Percentiles rank a stretch among this genome's conserved stretches.
Evolutionary conservation across 371 early-diverging fungal species (phyloP).

Genomic region (Entomophthora muscae): DNA sequence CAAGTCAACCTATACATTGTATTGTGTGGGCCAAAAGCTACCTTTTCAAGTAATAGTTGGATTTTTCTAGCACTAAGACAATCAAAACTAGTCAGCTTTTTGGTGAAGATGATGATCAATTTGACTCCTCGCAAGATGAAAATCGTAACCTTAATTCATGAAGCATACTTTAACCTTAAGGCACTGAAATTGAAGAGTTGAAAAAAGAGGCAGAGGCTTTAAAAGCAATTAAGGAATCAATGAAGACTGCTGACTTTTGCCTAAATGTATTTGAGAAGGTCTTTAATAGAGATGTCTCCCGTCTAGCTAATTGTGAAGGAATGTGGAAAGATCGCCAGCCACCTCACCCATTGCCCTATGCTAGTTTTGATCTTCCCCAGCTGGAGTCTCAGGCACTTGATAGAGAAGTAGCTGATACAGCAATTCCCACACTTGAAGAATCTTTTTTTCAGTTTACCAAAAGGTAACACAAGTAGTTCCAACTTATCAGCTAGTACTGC

Average conservation of each 20-base stretch:
- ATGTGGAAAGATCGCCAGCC: conserved; percentile 68
- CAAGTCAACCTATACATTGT: conserved; percentile 93
- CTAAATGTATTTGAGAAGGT: conserved; percentile 69
- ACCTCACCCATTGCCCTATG: conserved; percentile 22
- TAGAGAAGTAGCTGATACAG: neutral
- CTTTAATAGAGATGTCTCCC: conserved; percentile 39
- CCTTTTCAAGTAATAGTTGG: conserved; percentile 36
- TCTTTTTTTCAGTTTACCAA: conserved; percentile 29
- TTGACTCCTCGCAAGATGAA: conserved; percentile 31
- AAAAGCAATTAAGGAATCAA: conserved; percentile 34
- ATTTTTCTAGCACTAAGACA: conserved; percentile 7
- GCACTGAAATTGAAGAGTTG: conserved; percentile 51
- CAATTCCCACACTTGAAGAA: conserved; percentile 20
- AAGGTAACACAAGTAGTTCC: conserved; percentile 18
- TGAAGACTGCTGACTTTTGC: conserved; percentile 42
- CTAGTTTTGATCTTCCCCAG: neutral
- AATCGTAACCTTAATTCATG: conserved; percentile 18
- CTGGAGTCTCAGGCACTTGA: neutral
- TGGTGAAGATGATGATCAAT: conserved; percentile 52
- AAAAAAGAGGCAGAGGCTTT: conserved; percentile 50
- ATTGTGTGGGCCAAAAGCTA: conserved; percentile 98
- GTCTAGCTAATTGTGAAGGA: conserved; percentile 63
- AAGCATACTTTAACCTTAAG: conserved; percentile 10
- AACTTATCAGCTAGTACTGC: neutral
- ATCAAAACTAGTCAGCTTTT: conserved; percentile 71